Evolutionary conservation across 441 rosid species (phyloP), one percentile per base, ranked within the genome.

Genomic region (Flueggea neowawraea): DNA sequence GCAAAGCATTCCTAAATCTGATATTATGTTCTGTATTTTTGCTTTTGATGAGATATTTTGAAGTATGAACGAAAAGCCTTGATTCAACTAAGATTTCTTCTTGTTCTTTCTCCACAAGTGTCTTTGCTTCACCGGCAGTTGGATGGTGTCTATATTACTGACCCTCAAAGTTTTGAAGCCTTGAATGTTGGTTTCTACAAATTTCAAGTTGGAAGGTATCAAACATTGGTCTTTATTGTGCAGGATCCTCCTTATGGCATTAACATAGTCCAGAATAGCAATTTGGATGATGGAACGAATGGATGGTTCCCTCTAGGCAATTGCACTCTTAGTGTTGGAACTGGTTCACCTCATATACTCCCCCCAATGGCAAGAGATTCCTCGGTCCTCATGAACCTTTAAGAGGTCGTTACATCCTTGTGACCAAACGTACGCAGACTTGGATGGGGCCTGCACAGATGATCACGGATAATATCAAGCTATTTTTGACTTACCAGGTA

Each of bases 401-500:
- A 39, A 75, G 89, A 12, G 97, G 95, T 52, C 85, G 73, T 59
- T 87, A 66, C 74, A 85, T 94, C 61, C 77, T 75, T 10, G 95
- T 80, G 39, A 84, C 91, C 10, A 88, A 83, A 39, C 85, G 97
- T 36, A 78, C 93, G 0, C 88, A 89, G 60, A 83, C 78, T 63
- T 94, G 96, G 98, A 89, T 90, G 95, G 98, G 97, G 54, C 97
- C 98, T 22, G 96, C 97, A 55, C 97, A 94, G 74, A 80, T 84
- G 61, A 87, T 94, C 78, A 84, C 93, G 0, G 94, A 87, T 31
- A 89, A 80, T 73, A 49, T 94, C 61, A 78, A 87, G 67, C 85
- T 90, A 62, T 86, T 82, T 69, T 61, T 94, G 79, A 94, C 96
- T 43, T 90, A 90, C 75, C 97, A 94, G 78, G 82, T 94, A 10